Conservation (phyloP, 306 rosid genomes). For the Inga laurina region DNA sequence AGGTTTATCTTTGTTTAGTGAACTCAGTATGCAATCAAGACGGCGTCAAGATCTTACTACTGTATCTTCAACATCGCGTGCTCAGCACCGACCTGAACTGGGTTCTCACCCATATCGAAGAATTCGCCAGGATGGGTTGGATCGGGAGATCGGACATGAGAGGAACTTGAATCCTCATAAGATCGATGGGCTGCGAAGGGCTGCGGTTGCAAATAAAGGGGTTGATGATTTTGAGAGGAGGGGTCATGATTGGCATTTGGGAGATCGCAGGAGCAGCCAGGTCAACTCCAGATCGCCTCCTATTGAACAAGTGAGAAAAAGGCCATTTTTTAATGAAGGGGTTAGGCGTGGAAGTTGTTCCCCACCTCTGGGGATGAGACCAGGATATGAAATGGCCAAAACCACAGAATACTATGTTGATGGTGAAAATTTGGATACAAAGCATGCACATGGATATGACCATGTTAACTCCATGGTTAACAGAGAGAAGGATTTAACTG, state of each 20-base stretch:
- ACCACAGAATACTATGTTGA: constrained; percentile 38
- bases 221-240: constrained; percentile 50
- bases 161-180: constrained; percentile 64
- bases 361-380: constrained; percentile 44
- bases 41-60: constrained; percentile 52
- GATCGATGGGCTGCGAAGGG: constrained; percentile 48
- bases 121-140: constrained; percentile 40
- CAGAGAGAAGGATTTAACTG: constrained; percentile 52
- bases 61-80: constrained; percentile 40
- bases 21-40: constrained; percentile 58
- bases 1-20: constrained; percentile 30
- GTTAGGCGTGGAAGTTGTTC: constrained; percentile 48
- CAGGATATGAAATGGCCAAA: constrained; percentile 47
- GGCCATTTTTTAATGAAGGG: constrained; percentile 54
- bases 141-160: constrained; percentile 38
- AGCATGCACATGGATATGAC: constrained; percentile 31
- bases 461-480: constrained; percentile 17
- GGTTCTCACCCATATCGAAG: constrained; percentile 39
- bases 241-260: constrained; percentile 56
- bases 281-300: constrained; percentile 60
- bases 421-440: constrained; percentile 38
- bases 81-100: constrained; percentile 40
- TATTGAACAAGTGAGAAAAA: constrained; percentile 46
- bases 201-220: constrained; percentile 44
- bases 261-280: constrained; percentile 47